phyloP scores from a whole-genome alignment of 768 basidiomycete species.

The Pulveroboletus sp. region DNA sequence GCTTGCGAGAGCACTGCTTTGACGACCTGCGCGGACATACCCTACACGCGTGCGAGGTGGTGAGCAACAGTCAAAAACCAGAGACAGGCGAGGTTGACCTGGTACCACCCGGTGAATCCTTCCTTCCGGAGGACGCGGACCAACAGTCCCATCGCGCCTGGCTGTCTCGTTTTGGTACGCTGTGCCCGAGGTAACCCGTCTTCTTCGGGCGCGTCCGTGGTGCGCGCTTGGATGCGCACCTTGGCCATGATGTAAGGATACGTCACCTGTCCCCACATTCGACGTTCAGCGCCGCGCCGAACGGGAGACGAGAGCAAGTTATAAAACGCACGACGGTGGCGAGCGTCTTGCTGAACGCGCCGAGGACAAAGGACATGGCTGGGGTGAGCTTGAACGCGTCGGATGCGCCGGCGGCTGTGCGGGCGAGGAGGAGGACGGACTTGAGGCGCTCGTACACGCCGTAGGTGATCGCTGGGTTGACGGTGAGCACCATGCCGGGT shows the following conservation, averaged over 20 bases:
- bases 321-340: conserved; percentile 76
- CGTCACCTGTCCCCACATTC: conserved; percentile 71
- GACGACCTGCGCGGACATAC: conserved; percentile 93
- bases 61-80: background rate
- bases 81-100: conserved; percentile 46
- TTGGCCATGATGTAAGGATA: conserved; percentile 97
- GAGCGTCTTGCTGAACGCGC: conserved; percentile 89
- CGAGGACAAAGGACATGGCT: conserved; percentile 76
- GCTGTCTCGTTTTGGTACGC: conserved; percentile 40
- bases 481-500: conserved; percentile 90
- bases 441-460: conserved; percentile 93
- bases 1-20: conserved; percentile 97
- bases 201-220: conserved; percentile 39
- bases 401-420: conserved; percentile 38
- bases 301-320: background rate
- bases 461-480: conserved; percentile 97
- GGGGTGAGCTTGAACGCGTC: conserved; percentile 77
- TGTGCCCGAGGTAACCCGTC: conserved; percentile 15
- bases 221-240: conserved; percentile 88
- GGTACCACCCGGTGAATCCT: conserved; percentile 93
- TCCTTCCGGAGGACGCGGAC: conserved; percentile 65
- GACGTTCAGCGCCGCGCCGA: background rate
- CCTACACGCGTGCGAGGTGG: conserved; percentile 42
- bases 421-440: conserved; percentile 57
- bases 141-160: conserved; percentile 78